Percentiles rank a stretch among this genome's conserved stretches.
Evolutionary conservation across 208 protist genomes (phyloP).

Genomic region (Acanthamoeba triangularis): DNA sequence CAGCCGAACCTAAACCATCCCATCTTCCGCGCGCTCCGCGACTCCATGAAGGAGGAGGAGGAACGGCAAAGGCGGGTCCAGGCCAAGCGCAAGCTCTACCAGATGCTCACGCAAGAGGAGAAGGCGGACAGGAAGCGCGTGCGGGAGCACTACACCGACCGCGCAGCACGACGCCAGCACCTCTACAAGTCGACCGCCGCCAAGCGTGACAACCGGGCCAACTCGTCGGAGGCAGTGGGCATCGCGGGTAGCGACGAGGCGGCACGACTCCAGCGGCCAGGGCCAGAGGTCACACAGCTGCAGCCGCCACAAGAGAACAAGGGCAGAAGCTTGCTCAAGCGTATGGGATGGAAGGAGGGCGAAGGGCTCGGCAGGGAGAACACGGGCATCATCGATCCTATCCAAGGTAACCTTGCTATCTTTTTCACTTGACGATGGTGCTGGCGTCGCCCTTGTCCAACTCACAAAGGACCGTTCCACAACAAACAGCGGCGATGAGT

Average conservation of each 20-base stretch:
- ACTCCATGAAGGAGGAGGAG: constrained; percentile 34
- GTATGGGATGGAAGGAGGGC: constrained; percentile 55
- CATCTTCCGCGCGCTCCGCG: constrained; percentile 46
- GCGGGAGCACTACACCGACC: neutral
- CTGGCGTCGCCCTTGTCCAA: neutral
- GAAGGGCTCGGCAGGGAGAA: neutral
- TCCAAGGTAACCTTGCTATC: neutral
- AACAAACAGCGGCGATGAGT: neutral
- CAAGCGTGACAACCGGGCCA: neutral
- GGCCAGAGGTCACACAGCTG: neutral
- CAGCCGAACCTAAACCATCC: constrained; percentile 61
- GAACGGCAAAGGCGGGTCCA: neutral
- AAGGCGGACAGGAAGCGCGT: neutral
- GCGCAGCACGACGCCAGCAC: neutral
- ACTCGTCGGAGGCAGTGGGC: neutral
- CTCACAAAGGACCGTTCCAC: neutral
- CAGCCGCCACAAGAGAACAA: constrained; percentile 7
- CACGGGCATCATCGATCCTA: neutral
- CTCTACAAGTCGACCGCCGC: constrained; percentile 24
- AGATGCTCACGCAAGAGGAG: constrained; percentile 43
- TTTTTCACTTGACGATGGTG: no score
- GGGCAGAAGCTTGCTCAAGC: constrained; percentile 6
- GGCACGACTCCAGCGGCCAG: neutral
- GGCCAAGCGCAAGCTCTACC: constrained; percentile 1
- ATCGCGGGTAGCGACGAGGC: neutral